These are phyloP conservation scores for Furcasterigmium sp. DNA, from an alignment of 2,329 filamentous ascomycete genomes.

Conservation along the genomic window DNA sequence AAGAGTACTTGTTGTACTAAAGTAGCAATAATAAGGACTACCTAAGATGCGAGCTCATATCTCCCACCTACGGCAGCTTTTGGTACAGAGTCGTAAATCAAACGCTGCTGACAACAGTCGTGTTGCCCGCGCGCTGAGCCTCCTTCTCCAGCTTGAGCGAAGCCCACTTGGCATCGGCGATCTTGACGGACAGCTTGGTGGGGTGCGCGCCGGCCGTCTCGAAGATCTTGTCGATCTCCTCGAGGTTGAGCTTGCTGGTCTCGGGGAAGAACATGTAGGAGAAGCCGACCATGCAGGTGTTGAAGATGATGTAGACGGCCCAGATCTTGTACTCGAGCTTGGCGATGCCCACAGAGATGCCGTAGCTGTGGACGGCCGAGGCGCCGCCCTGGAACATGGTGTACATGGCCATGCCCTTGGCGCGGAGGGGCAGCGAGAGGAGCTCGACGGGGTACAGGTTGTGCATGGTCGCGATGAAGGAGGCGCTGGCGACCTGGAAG, in stretches of 20 bases:
- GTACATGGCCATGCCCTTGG: conserved; percentile 40
- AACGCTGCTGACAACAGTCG: not conserved
- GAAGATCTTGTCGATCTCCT: conserved; percentile 56
- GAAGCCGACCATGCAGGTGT: conserved; percentile 36
- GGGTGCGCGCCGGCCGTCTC: conserved; percentile 9
- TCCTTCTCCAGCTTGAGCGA: conserved; percentile 3
- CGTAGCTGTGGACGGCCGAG: conserved; percentile 37
- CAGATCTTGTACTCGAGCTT: conserved; percentile 45
- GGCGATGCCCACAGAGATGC: conserved; percentile 38
- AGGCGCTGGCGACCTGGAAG: conserved; percentile 40
- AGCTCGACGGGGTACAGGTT: conserved; percentile 40
- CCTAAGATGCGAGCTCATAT: no score
- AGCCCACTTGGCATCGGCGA: conserved; percentile 9
- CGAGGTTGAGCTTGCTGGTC: conserved; percentile 41
- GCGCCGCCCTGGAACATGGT: conserved; percentile 37
- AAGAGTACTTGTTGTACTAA: no score
- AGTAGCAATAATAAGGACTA: no score
- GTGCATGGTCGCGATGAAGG: conserved; percentile 41
- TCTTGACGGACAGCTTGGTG: conserved; percentile 11
- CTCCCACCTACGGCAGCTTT: no score
- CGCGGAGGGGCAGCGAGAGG: conserved; percentile 34
- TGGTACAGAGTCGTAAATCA: no score
- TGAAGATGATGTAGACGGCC: conserved; percentile 45
- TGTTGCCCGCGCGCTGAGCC: not conserved
- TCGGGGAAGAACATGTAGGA: conserved; percentile 48